Conservation (phyloP, 2,329 filamentous ascomycete species). For the Aspergillus sp. region DNA sequence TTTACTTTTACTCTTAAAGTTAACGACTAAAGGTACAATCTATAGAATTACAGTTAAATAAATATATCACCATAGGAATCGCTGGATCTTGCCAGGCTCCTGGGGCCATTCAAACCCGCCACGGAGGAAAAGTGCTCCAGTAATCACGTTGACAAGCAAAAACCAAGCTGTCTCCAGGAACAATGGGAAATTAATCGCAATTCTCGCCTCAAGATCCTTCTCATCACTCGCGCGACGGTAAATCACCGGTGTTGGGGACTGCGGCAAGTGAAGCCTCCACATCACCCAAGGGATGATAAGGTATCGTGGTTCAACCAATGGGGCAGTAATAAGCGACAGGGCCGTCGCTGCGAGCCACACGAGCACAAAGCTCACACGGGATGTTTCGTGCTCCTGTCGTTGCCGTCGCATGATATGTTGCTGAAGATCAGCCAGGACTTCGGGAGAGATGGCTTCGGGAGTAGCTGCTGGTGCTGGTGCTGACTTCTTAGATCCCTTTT, state of each 20-base stretch:
- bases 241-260: conserved; percentile 32
- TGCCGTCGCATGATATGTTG: conserved; percentile 32
- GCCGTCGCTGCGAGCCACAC: conserved; percentile 69
- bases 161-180: conserved; percentile 60
- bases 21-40: conserved; percentile 6
- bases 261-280: conserved; percentile 78
- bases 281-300: conserved; percentile 95
- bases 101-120: conserved; percentile 27
- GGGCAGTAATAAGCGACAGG: conserved; percentile 80
- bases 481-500: conserved; percentile 20
- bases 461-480: conserved; percentile 12
- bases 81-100: conserved; percentile 54
- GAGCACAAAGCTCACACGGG: conserved; percentile 54
- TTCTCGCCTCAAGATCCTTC: conserved; percentile 26
- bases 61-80: conserved; percentile 62
- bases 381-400: conserved; percentile 26
- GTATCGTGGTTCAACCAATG: conserved; percentile 91
- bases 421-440: conserved; percentile 30
- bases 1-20: neutral
- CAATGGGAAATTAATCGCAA: conserved; percentile 29
- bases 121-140: conserved; percentile 30
- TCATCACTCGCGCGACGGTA: conserved; percentile 27
- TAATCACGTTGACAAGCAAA: conserved; percentile 41
- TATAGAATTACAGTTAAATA: conserved; percentile 1
- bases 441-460: conserved; percentile 24